Evolutionary conservation across 2,329 filamentous ascomycete species (phyloP), one percentile per base, ranked within the genome.

Genomic region (Colletotrichum lentis): DNA sequence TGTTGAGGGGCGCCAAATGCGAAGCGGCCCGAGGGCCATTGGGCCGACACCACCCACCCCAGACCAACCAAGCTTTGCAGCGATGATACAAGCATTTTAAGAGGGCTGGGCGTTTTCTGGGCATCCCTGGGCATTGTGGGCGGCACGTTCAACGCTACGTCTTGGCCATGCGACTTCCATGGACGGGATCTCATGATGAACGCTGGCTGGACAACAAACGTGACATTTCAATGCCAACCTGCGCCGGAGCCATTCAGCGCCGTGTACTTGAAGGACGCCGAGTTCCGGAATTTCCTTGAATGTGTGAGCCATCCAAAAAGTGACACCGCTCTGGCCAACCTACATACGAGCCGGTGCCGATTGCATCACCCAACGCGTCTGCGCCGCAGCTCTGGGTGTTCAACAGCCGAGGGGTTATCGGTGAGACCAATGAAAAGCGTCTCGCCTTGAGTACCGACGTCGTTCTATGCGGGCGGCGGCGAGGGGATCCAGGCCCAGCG

Each of bases 101-200:
- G 22, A 31, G 20, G 64, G 60, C 64, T 64, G 47, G 64, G 64
- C 64, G 31, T 11, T 46, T 50, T 54, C 64, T 64, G 60, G 60
- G 60, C 64, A 54, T 54, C 64, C 3, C 64, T 64, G n/a, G 64
- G 64, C 64, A 62, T 37, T 49, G 43, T 16, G 4, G 18, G 11
- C 53, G 61, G 64, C 60, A 55, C 41, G 35, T 37, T 12, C 5
- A 39, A 49, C 24, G 31, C 20, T 35, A 46, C 39, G 31, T 57
- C 59, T 67, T 57, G 64, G 39, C 59, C 27, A 22, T 52, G 27
- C 59, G 24, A 39, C 44, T 62, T 62, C 59, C 58, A 14, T 8
- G 35, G 35, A 52, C 61, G 53, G 58, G 44, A 18, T n/a, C 24
- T 37, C 27, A 44, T 44, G 16, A 20, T 31, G 5, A 7, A 5